Evolutionary conservation across 352 stramenopile genomes (phyloP).

Genomic region (Thalassiosira oceanica): DNA sequence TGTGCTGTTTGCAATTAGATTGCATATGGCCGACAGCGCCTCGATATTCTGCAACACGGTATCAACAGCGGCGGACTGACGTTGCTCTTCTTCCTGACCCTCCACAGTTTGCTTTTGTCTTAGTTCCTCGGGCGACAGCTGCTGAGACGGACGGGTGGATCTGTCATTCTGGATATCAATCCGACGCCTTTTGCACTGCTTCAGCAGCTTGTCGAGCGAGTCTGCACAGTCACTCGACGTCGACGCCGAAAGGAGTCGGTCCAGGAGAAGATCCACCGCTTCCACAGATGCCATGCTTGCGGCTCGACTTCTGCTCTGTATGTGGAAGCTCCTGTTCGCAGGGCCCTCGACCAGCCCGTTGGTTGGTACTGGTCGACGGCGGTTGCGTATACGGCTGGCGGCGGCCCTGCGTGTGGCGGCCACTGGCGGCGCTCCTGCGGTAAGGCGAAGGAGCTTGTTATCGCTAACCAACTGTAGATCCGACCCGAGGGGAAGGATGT

Average conservation of each 20-base stretch:
- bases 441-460: no score
- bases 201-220: slow-evolving; percentile 44
- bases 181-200: slow-evolving; percentile 11
- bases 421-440: no score
- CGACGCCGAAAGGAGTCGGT: slow-evolving; percentile 70
- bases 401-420: no score
- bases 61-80: slow-evolving; percentile 9
- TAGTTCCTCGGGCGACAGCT: background rate
- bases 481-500: no score
- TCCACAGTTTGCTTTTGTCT: background rate
- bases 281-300: background rate
- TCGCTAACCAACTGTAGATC: no score
- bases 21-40: slow-evolving; percentile 27
- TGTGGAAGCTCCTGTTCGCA: no score
- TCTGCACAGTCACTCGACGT: slow-evolving; percentile 57
- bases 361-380: no score
- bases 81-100: slow-evolving; percentile 21
- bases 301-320: no score
- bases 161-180: slow-evolving; percentile 3
- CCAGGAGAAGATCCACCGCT: slow-evolving; percentile 55
- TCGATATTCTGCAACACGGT: slow-evolving; percentile 18
- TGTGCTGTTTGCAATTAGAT: slow-evolving; percentile 22
- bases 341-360: no score
- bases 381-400: no score
- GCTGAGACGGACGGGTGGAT: background rate